Evolutionary conservation across 1,139 yeast species (phyloP), one percentile per base, ranked within the genome.

Genomic region (Kurtzmaniella quercitrusa): DNA sequence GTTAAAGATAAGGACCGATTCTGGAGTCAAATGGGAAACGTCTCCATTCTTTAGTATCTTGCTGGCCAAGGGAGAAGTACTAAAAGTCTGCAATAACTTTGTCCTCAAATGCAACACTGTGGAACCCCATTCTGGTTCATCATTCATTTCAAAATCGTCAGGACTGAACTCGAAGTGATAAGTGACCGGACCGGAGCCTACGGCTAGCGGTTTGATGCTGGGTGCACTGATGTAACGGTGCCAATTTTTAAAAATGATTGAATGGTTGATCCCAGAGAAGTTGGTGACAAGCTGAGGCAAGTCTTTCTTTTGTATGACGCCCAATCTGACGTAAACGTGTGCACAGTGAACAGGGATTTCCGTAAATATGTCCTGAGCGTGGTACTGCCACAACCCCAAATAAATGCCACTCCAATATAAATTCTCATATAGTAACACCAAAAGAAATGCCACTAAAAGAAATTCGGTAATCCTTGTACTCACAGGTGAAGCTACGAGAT

Each of bases 341-440:
- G 93, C 89, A 63, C 89, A 85, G 57, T 84, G 91, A 6, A 83
- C 80, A 0, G 93, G 93, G 32, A 80, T 76, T 42, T 84, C 87
- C 11, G 74, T 71, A 56, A 84, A 84, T 17, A 80, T 77, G 45
- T 82, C 86, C 51, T 79, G 76, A 7, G 83, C 85, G 45, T 84
- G 86, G 48, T 73, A 73, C 35, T 75, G 74, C 83, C 84, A 78
- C n/a, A 73, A 46, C 1, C 65, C 64, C 6, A 75, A 53, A 43
- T 65, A 60, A n/a, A 78, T 72, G 2, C 83, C 83, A 16, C 64
- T 51, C 70, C 77, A 67, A 47, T 76, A 67, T 8, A 74, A 50
- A 3, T 60, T 47, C 49, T 78, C 82, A 52, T 78, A 78, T 34
- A 65, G 49, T 9, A 67, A 39, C 9, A 78, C 56, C 1, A 56